Conservation (phyloP, 768 basidiomycete genomes). For the Cystobasidium ongulense region DNA sequence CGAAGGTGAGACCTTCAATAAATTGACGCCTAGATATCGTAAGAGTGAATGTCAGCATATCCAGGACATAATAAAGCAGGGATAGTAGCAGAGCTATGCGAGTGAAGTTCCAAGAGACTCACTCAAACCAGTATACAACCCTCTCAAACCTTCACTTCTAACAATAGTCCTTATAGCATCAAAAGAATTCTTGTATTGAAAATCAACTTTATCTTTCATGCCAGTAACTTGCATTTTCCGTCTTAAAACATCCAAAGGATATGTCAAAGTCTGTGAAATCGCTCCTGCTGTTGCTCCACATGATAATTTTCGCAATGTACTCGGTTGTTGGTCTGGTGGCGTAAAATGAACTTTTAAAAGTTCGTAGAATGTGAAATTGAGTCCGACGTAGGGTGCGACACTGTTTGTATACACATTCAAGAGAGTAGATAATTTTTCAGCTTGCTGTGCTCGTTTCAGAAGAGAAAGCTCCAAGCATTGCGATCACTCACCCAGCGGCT, state of each 20-base stretch:
- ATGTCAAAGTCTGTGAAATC: conserved; percentile 87
- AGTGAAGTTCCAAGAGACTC: not conserved
- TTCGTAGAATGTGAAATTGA: conserved; percentile 60
- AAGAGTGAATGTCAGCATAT: not conserved
- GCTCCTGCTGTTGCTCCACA: conserved; percentile 71
- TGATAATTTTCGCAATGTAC: conserved; percentile 58
- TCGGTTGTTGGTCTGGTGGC: conserved; percentile 55
- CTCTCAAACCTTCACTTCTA: conserved; percentile 62
- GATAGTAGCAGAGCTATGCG: not conserved
- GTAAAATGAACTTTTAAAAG: conserved; percentile 41
- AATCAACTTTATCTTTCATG: conserved; percentile 53
- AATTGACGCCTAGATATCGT: conserved; percentile 31
- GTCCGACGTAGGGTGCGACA: conserved; percentile 62
- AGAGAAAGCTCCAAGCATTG: not conserved
- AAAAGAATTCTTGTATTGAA: conserved; percentile 32
- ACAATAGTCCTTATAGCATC: conserved; percentile 67
- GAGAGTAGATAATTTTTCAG: conserved; percentile 31
- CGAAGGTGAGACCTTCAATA: conserved; percentile 36
- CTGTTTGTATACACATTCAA: conserved; percentile 51
- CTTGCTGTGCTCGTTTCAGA: too few species aligned
- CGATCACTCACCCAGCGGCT: conserved; percentile 46
- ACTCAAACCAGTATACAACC: conserved; percentile 67
- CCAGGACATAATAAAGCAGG: not conserved
- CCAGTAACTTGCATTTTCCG: conserved; percentile 93
- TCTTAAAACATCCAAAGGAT: conserved; percentile 88